A percentile compares a stretch with the other conserved stretches of the same genome.
phyloP scores from a whole-genome alignment of 2,329 filamentous ascomycete species.

The Pyrenophora graminea region DNA sequence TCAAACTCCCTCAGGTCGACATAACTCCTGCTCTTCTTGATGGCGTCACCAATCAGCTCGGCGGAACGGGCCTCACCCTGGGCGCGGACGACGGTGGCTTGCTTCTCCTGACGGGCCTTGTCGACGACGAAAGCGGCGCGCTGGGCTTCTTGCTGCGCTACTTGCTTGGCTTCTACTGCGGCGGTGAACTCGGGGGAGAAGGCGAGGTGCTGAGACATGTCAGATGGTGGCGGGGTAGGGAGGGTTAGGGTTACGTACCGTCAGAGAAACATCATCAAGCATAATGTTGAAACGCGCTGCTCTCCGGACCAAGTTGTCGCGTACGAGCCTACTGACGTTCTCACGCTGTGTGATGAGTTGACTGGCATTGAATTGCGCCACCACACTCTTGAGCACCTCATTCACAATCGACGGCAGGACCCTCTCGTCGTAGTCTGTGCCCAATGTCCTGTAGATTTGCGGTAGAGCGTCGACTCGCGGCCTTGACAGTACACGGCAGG shows the following conservation, averaged over 20 bases:
- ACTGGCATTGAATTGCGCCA: slow-evolving; percentile 97
- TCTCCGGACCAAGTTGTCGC: slow-evolving; percentile 88
- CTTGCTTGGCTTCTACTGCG: slow-evolving; percentile 71
- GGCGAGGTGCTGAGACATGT: slow-evolving; percentile 60
- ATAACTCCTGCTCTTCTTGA: slow-evolving; percentile 99
- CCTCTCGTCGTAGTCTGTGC: slow-evolving; percentile 95
- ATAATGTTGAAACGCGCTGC: slow-evolving; percentile 97
- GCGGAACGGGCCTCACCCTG: slow-evolving; percentile 99
- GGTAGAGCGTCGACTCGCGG: slow-evolving; percentile 87
- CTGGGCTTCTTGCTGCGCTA: slow-evolving; percentile 88
- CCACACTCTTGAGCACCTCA: slow-evolving; percentile 98
- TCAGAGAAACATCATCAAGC: slow-evolving; percentile 95
- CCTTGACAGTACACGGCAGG: slow-evolving; percentile 95
- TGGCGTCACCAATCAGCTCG: slow-evolving; percentile 96
- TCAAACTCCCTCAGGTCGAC: slow-evolving; percentile 98
- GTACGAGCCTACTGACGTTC: slow-evolving; percentile 87
- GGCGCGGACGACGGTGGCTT: slow-evolving; percentile 96
- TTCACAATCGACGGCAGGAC: slow-evolving; percentile 98
- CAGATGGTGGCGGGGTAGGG: slow-evolving; percentile 19
- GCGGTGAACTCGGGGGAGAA: slow-evolving; percentile 73
- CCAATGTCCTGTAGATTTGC: slow-evolving; percentile 95
- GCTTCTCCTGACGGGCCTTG: slow-evolving; percentile 99
- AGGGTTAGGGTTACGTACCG: slow-evolving; percentile 61
- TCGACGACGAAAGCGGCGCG: slow-evolving; percentile 96
- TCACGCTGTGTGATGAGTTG: slow-evolving; percentile 99